Evolutionary conservation across 768 basidiomycete species (phyloP).

Genomic region (Mycena alexandri): DNA sequence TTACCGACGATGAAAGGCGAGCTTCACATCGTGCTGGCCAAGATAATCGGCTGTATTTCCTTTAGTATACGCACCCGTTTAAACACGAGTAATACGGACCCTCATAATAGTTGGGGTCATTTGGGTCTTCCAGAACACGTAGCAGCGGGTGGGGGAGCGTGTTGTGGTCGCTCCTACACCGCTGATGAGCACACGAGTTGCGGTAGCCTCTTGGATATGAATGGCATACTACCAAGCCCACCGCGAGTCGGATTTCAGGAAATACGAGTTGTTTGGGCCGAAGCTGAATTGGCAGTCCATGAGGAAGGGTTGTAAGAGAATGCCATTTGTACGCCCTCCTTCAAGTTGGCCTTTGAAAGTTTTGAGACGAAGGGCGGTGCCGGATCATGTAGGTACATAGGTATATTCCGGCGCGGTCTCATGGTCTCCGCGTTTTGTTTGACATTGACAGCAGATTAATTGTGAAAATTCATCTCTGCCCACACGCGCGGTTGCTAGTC

Average conservation of each 20-base stretch:
- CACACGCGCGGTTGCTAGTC: too few species aligned
- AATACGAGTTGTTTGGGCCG: constrained; percentile 32
- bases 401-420: too few species aligned
- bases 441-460: neutral
- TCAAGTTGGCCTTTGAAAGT: too few species aligned
- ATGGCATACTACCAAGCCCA: constrained; percentile 11
- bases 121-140: constrained; percentile 12
- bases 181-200: neutral
- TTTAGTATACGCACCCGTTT: neutral
- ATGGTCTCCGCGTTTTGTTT: too few species aligned
- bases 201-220: neutral
- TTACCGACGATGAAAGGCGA: constrained; percentile 18
- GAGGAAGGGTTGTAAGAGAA: too few species aligned
- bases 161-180: constrained; percentile 26
- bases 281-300: constrained; percentile 32
- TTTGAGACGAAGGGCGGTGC: constrained; percentile 2
- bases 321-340: too few species aligned
- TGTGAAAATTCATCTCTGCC: too few species aligned
- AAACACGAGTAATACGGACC: constrained; percentile 7
- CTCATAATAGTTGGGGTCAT: constrained; percentile 8
- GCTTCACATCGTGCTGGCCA: constrained; percentile 20
- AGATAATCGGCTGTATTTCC: constrained; percentile 12
- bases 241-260: constrained; percentile 6
- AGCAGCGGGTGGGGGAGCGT: constrained; percentile 15
- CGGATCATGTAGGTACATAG: too few species aligned